A percentile compares a stretch with the other conserved stretches of the same genome.
These are phyloP conservation scores for Choanephora cucurbitarum DNA, from an alignment of 371 early-diverging fungal species.

Conservation along the genomic window DNA sequence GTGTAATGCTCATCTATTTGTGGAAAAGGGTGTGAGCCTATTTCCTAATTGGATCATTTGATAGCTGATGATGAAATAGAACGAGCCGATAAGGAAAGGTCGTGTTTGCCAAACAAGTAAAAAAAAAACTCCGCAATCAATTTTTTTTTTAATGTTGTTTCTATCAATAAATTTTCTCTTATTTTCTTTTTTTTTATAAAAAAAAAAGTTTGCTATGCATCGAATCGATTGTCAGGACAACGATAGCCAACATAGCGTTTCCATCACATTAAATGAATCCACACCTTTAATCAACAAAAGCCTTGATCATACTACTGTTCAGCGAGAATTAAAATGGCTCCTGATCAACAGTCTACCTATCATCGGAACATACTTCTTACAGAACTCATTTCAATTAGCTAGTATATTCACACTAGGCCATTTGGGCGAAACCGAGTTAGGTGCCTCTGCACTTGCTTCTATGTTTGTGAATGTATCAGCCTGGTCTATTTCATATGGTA, in stretches of 20 bases:
- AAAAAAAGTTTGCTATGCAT: too few species aligned
- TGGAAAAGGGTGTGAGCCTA: too few species aligned
- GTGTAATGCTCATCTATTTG: too few species aligned
- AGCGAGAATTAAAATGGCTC: slow-evolving; percentile 46
- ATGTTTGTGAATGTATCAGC: slow-evolving; percentile 88
- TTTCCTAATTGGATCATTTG: too few species aligned
- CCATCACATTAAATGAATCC: slow-evolving; percentile 21
- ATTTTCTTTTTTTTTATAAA: too few species aligned
- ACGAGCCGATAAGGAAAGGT: too few species aligned
- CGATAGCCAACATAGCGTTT: background rate
- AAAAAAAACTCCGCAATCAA: too few species aligned
- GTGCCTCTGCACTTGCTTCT: slow-evolving; percentile 73
- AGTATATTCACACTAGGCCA: slow-evolving; percentile 68
- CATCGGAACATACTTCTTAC: slow-evolving; percentile 63
- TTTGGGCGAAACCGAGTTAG: slow-evolving; percentile 73
- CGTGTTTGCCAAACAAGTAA: too few species aligned
- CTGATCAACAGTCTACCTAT: slow-evolving; percentile 59
- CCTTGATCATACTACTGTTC: slow-evolving; percentile 16
- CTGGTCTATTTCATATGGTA: slow-evolving; percentile 77
- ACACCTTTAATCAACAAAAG: slow-evolving; percentile 11
- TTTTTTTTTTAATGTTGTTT: too few species aligned
- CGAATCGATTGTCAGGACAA: background rate
- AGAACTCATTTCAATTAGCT: slow-evolving; percentile 65
- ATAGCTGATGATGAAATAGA: too few species aligned
- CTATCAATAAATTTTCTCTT: too few species aligned